These are phyloP conservation scores for Saccharomycopsis sp. DNA, from an alignment of 805 yeast genomes.

Conservation along the genomic window DNA sequence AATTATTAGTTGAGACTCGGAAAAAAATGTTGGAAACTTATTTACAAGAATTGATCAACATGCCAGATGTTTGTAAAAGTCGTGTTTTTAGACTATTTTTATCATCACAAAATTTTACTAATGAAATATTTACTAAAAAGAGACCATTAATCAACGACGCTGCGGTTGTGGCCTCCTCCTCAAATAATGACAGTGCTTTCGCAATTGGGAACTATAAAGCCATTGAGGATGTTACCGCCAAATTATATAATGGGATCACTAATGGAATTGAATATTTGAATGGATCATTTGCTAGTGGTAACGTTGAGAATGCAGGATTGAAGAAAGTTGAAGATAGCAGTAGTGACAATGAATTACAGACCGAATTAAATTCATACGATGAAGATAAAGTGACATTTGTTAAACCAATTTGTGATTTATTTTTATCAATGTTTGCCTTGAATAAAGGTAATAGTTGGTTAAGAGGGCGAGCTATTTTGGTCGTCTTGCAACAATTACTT, in stretches of 20 bases:
- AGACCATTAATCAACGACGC: too few relatives aligned
- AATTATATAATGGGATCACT: slow-evolving; percentile 29
- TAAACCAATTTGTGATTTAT: slow-evolving; percentile 73
- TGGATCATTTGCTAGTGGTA: slow-evolving; percentile 11
- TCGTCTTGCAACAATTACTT: slow-evolving; percentile 74
- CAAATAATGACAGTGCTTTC: slow-evolving; percentile 6
- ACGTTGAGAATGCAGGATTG: slow-evolving; percentile 16
- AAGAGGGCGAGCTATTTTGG: slow-evolving; percentile 75
- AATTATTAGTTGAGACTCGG: slow-evolving; percentile 57
- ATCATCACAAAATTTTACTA: slow-evolving; percentile 57
- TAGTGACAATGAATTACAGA: slow-evolving; percentile 41
- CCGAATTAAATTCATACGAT: slow-evolving; percentile 42
- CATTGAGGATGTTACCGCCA: slow-evolving; percentile 26
- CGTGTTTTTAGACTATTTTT: slow-evolving; percentile 67
- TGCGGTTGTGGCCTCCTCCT: too few relatives aligned
- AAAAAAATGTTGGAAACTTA: slow-evolving; percentile 56
- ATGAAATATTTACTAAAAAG: slow-evolving; percentile 22
- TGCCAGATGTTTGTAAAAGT: slow-evolving; percentile 69
- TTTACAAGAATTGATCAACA: slow-evolving; percentile 45
- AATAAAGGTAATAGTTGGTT: slow-evolving; percentile 66
- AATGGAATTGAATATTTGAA: slow-evolving; percentile 22
- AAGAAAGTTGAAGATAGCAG: slow-evolving; percentile 1
- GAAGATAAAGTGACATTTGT: slow-evolving; percentile 47
- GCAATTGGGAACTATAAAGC: slow-evolving; percentile 20
- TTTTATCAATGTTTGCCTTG: slow-evolving; percentile 63